A percentile compares a stretch with the other conserved stretches of the same genome.
Evolutionary conservation across 1,284 basidiomycete genomes (phyloP).

Genomic region (Quambalaria eucalypti): DNA sequence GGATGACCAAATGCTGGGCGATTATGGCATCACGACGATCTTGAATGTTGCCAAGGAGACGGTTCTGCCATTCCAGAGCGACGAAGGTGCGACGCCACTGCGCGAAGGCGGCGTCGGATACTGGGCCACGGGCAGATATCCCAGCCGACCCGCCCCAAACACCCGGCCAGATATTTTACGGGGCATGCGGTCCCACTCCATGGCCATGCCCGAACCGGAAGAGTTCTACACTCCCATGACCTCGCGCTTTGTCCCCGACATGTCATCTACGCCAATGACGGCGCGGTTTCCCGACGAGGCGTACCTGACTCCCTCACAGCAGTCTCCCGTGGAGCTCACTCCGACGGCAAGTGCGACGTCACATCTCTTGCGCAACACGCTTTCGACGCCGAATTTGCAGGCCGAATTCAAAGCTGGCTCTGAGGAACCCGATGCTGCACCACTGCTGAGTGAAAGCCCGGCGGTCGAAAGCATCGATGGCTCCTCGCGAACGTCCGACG

Average conservation of each 20-base stretch:
- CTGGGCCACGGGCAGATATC: too few species aligned
- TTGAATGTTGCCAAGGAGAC: constrained; percentile 80
- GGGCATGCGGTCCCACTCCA: too few species aligned
- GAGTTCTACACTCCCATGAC: not conserved
- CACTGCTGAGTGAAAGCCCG: not conserved
- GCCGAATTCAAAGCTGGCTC: not conserved
- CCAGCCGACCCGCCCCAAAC: too few species aligned
- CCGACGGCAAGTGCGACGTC: constrained; percentile 2
- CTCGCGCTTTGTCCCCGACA: not conserved
- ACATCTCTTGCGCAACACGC: constrained; percentile 24
- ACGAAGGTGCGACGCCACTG: not conserved
- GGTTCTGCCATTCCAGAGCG: constrained; percentile 16
- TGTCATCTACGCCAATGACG: constrained; percentile 11
- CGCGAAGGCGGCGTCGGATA: too few species aligned
- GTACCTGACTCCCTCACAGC: not conserved
- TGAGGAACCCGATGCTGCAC: too few species aligned
- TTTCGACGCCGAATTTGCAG: constrained; percentile 35
- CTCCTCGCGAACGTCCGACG: too few species aligned
- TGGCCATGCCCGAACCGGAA: not conserved
- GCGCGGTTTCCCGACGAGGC: not conserved
- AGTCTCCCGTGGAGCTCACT: not conserved
- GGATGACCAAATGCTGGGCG: constrained; percentile 63
- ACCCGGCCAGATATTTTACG: too few species aligned
- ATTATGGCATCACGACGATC: constrained; percentile 67
- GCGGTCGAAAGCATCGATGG: not conserved